These are phyloP conservation scores for Tolypocladium tropicale DNA, from an alignment of 2,329 filamentous ascomycete species.

Conservation along the genomic window DNA sequence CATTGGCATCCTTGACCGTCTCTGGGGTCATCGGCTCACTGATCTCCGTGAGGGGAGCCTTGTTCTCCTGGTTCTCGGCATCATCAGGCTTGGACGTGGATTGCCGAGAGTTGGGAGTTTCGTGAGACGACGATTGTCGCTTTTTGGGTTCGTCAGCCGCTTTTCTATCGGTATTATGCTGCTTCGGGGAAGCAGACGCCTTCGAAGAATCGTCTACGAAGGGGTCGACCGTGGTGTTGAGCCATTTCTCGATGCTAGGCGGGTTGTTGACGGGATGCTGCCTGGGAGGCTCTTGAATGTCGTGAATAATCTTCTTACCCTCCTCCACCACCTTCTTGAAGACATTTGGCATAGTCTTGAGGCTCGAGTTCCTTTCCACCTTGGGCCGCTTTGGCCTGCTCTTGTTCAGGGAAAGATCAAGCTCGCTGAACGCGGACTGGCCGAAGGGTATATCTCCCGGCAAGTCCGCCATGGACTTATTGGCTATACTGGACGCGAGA, in stretches of 20 bases:
- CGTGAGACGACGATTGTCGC: slow-evolving; percentile 2
- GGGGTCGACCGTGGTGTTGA: slow-evolving; percentile 52
- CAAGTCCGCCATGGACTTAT: slow-evolving; percentile 46
- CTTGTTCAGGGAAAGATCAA: slow-evolving; percentile 42
- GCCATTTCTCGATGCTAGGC: slow-evolving; percentile 55
- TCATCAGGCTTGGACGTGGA: slow-evolving; percentile 1
- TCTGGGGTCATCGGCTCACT: slow-evolving; percentile 10
- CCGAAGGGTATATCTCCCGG: slow-evolving; percentile 50
- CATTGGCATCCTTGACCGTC: slow-evolving; percentile 14
- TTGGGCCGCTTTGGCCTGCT: slow-evolving; percentile 32
- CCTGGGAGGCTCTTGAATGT: slow-evolving; percentile 45
- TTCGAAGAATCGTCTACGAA: slow-evolving; percentile 36
- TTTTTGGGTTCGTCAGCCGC: neutral
- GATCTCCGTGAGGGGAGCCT: neutral
- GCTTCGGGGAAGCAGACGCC: neutral
- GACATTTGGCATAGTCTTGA: slow-evolving; percentile 51
- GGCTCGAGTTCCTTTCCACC: slow-evolving; percentile 43
- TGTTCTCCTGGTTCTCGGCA: slow-evolving; percentile 4
- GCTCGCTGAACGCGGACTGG: slow-evolving; percentile 55
- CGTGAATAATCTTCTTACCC: slow-evolving; percentile 55
- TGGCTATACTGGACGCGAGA: slow-evolving; percentile 25
- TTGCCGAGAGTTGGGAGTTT: neutral
- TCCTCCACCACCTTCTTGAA: slow-evolving; percentile 55
- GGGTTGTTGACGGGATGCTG: slow-evolving; percentile 42
- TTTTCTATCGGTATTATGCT: slow-evolving; percentile 1